Base-by-base conservation (phyloP, 441 rosid genomes). In the Pelargonium myrrhifolium region DNA sequence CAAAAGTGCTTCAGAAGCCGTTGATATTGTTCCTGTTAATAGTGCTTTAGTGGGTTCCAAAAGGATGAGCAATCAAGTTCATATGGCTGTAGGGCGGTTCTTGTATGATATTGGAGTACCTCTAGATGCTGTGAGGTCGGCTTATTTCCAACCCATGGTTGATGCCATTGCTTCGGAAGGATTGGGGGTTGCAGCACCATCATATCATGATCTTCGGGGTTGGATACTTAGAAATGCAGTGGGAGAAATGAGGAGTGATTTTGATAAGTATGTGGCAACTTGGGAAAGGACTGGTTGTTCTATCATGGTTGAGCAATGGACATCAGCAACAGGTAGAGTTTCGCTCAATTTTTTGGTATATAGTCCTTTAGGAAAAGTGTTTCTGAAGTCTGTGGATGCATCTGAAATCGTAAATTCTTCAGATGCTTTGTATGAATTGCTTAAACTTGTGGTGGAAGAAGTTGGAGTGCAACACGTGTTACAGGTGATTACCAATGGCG, bases 241-340 rank as follows among this genome's bases (percentile, higher is more conserved):
- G 8, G 90, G 88, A 68, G 98, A 92, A 76, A 82, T 78, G 71
- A 92, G 70, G 75, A 84, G 77, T 15, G 89, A 86, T 21, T 72
- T 81, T 14, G 79, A 81, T 20, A 85, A 76, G 39, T 70, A 76
- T 40, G 81, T 42, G 63, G 40, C 61, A 6, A 66, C 75, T 60
- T 89, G 97, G 96, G 86, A 65, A 67, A 89, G 35, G 78, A 86
- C 86, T 3, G 97, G 97, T 58, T 92, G 92, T 72, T 89, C 98
- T 12, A 58, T 92, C 68, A 58, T 94, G 77, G 91, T 94, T 12
- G 87, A 89, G 67, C 90, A 89, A 67, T 69, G 77, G 81, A 81
- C 68, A 72, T 74, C 86, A 0, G 83, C 72, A 67, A 64, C 76
- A 10, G 96, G 93, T 45, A 53, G 70, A 70, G 71, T 72, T 42